These are phyloP conservation scores for Domatiomyces catenatus DNA, from an alignment of 2,329 filamentous ascomycete species.

Conservation along the genomic window DNA sequence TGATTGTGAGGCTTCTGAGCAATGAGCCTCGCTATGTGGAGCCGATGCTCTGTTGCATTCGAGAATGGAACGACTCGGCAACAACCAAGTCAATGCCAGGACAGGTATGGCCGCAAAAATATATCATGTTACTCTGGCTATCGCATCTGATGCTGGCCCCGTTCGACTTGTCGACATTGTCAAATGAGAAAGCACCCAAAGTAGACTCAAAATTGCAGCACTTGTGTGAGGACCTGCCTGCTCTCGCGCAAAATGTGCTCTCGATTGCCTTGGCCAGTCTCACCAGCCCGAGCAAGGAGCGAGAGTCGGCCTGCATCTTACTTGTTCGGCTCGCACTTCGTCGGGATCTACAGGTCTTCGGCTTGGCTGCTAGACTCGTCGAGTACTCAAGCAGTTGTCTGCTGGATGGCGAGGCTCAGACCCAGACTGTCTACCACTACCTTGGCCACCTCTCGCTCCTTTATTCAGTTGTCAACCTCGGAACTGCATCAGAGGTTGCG, in stretches of 20 bases:
- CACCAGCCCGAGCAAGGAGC: constrained; percentile 64
- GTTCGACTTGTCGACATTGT: constrained; percentile 81
- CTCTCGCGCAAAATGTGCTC: constrained; percentile 54
- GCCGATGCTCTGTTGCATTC: constrained; percentile 58
- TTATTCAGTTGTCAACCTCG: constrained; percentile 55
- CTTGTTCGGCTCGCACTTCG: constrained; percentile 70
- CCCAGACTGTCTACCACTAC: constrained; percentile 51
- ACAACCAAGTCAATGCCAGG: constrained; percentile 11
- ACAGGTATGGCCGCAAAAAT: constrained; percentile 75
- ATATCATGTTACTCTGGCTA: constrained; percentile 76
- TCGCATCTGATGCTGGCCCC: constrained; percentile 70
- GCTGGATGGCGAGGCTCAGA: constrained; percentile 26
- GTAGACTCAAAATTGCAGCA: constrained; percentile 15
- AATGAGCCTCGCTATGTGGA: constrained; percentile 81
- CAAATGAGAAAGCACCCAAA: constrained; percentile 24
- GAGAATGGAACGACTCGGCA: constrained; percentile 34
- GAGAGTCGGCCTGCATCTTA: constrained; percentile 70
- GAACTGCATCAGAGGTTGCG: constrained; percentile 60
- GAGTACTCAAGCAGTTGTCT: constrained; percentile 55
- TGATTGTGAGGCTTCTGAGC: constrained; percentile 77
- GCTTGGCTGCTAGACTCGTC: constrained; percentile 52
- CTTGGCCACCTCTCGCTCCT: constrained; percentile 70
- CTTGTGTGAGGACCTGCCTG: constrained; percentile 47
- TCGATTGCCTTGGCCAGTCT: constrained; percentile 58
- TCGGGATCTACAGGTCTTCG: constrained; percentile 70